These are phyloP conservation scores for Candida tibetensis DNA, from an alignment of 805 yeast genomes.

Conservation along the genomic window DNA sequence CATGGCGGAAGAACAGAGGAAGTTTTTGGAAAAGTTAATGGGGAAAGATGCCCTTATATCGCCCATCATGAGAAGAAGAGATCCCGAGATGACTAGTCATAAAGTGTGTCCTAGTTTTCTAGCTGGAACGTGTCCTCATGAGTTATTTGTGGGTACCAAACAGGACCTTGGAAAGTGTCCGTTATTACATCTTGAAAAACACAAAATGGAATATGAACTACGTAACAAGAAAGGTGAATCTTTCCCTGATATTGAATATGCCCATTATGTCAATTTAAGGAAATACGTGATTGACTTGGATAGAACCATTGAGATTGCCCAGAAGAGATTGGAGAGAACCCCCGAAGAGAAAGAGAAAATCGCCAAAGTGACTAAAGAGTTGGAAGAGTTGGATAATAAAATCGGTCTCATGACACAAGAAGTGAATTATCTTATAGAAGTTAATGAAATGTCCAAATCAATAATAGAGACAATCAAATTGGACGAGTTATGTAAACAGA, in stretches of 20 bases:
- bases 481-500: constrained; percentile 43
- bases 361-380: constrained; percentile 49
- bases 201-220: constrained; percentile 65
- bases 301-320: constrained; percentile 58
- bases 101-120: constrained; percentile 75
- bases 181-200: constrained; percentile 68
- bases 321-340: constrained; percentile 65
- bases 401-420: constrained; percentile 70
- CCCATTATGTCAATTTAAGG: constrained; percentile 48
- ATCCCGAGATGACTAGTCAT: constrained; percentile 40
- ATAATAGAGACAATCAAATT: constrained; percentile 48
- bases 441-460: constrained; percentile 51
- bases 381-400: constrained; percentile 59
- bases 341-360: constrained; percentile 68
- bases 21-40: constrained; percentile 76
- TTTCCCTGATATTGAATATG: constrained; percentile 51
- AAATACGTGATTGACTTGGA: constrained; percentile 66
- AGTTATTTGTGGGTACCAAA: constrained; percentile 76
- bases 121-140: constrained; percentile 87
- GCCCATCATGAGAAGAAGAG: constrained; percentile 32
- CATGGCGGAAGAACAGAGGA: constrained; percentile 71
- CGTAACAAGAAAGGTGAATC: constrained; percentile 40
- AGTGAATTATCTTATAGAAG: constrained; percentile 48
- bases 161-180: constrained; percentile 82
- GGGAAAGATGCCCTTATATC: constrained; percentile 53